These are phyloP conservation scores for Diaporthe capsici DNA, from an alignment of 2,329 filamentous ascomycete genomes.

Conservation along the genomic window DNA sequence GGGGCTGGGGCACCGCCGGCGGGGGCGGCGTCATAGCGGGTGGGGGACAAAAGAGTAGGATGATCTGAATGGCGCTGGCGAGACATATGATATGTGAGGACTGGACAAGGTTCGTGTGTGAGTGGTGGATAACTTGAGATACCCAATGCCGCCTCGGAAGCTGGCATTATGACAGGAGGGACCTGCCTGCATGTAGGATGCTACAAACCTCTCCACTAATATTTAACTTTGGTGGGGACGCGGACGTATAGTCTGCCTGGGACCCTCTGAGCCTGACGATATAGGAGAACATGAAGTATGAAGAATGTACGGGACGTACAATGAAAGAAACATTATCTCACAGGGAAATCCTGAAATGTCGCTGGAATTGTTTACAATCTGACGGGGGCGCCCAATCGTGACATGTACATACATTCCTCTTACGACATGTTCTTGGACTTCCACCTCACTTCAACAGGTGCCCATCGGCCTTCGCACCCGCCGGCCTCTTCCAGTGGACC, in stretches of 20 bases:
- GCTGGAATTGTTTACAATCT: not conserved
- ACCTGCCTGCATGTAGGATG: not conserved
- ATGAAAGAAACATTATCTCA: not conserved
- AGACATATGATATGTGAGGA: not conserved
- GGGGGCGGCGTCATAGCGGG: not conserved
- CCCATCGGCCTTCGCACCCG: slow-evolving; percentile 38
- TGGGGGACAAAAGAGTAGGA: not conserved
- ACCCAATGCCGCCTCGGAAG: slow-evolving; percentile 14
- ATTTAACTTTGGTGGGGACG: not conserved
- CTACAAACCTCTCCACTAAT: slow-evolving; percentile 15
- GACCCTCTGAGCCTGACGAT: not conserved
- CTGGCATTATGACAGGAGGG: slow-evolving; percentile 12
- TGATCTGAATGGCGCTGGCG: not conserved
- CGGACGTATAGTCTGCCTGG: not conserved
- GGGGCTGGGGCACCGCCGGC: not conserved
- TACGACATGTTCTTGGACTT: not conserved
- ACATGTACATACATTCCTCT: not conserved
- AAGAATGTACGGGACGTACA: not conserved
- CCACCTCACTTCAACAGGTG: slow-evolving; percentile 50
- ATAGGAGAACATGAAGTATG: not conserved
- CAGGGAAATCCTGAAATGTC: not conserved
- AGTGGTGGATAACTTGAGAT: slow-evolving; percentile 9
- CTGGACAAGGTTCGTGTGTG: not conserved
- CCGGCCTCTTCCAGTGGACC: slow-evolving; percentile 59
- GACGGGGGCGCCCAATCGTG: too few relatives aligned